These are phyloP conservation scores for Meyerozyma carpophila DNA, from an alignment of 1,139 yeast genomes.

Conservation along the genomic window DNA sequence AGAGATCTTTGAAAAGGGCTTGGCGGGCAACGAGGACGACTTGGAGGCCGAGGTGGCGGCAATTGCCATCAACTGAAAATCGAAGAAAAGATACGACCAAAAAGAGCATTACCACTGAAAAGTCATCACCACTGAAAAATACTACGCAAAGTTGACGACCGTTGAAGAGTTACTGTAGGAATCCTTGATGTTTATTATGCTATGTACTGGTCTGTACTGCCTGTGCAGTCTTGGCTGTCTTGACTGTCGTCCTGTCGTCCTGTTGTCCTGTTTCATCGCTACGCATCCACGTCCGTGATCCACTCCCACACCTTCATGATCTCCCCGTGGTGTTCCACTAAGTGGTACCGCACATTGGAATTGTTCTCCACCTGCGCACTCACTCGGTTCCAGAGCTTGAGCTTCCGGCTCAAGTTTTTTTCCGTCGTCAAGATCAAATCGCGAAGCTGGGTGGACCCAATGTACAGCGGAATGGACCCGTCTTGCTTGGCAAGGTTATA, in stretches of 20 bases:
- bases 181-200: background rate
- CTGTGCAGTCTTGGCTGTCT: no score
- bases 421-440: conserved; percentile 57
- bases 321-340: conserved; percentile 77
- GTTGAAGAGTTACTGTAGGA: no score
- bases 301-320: conserved; percentile 89
- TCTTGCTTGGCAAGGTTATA: conserved; percentile 22
- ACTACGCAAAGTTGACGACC: no score
- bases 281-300: conserved; percentile 44
- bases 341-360: conserved; percentile 53
- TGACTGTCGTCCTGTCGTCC: no score
- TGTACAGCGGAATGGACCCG: conserved; percentile 38
- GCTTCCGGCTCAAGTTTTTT: conserved; percentile 37
- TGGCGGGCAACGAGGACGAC: conserved; percentile 58
- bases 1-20: conserved; percentile 85
- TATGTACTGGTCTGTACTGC: background rate
- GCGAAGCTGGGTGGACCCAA: conserved; percentile 74
- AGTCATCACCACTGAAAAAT: no score
- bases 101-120: no score
- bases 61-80: background rate
- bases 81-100: no score
- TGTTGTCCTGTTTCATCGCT: no score
- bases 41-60: conserved; percentile 1
- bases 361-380: conserved; percentile 58
- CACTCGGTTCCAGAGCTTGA: conserved; percentile 61